Percentiles rank a stretch among this genome's conserved stretches.
phyloP scores from a whole-genome alignment of 73 alveolate genomes.

The Paramecium tetraurelia region DNA sequence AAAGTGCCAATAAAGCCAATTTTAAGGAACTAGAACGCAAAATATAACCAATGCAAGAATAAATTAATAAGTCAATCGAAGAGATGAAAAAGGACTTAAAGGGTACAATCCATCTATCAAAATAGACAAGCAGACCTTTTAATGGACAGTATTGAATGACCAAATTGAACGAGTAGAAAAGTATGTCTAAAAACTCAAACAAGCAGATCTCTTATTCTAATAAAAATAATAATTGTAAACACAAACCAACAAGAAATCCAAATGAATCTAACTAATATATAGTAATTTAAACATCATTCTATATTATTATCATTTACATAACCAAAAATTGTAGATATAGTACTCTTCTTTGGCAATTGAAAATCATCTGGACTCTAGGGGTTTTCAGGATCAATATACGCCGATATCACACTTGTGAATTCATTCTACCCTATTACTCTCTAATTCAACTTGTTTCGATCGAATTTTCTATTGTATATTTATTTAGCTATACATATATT shows the following conservation, averaged over 20 bases:
- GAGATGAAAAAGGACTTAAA: background rate
- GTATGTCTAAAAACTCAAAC: background rate
- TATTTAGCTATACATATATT: background rate
- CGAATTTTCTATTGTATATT: background rate
- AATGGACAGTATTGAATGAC: background rate
- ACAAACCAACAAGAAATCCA: background rate
- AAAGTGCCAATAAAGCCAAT: background rate
- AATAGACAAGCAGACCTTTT: background rate
- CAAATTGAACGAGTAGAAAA: background rate
- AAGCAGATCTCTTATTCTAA: background rate
- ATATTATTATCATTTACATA: background rate
- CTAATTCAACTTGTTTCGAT: background rate
- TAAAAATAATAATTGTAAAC: background rate
- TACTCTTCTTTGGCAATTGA: background rate
- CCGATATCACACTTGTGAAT: background rate
- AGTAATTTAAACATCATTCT: background rate
- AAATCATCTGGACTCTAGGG: background rate
- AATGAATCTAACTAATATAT: background rate
- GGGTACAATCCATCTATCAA: background rate
- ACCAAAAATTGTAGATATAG: background rate
- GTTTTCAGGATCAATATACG: background rate
- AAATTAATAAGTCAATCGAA: background rate
- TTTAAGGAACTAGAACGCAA: background rate
- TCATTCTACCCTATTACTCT: background rate
- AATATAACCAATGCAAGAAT: background rate